phyloP scores from a whole-genome alignment of 371 early-diverging fungal genomes.

The Haplosporangium sp. region DNA sequence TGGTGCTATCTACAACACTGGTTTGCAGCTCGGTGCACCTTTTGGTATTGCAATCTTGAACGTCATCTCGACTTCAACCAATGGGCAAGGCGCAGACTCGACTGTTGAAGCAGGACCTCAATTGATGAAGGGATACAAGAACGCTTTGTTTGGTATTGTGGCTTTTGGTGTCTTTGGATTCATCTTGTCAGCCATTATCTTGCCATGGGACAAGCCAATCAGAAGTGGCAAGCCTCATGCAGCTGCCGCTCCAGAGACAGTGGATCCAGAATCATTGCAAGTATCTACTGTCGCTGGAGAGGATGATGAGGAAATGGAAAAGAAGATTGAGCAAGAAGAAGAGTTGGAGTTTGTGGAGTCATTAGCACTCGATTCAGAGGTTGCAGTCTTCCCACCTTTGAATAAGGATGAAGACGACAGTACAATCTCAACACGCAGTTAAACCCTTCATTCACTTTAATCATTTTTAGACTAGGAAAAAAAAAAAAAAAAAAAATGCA shows the following conservation, averaged over 20 bases:
- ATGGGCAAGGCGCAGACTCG: constrained; percentile 10
- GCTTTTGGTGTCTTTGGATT: constrained; percentile 38
- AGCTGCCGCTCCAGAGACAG: not conserved
- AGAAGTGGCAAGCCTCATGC: not conserved
- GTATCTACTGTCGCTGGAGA: not conserved
- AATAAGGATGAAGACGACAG: constrained; percentile 4
- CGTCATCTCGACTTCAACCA: constrained; percentile 38
- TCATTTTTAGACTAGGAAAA: not conserved
- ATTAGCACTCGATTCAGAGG: not conserved
- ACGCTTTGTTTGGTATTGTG: constrained; percentile 38
- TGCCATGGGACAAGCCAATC: constrained; percentile 45
- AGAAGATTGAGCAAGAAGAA: not conserved
- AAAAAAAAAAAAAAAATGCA: too few relatives aligned
- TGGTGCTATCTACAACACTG: constrained; percentile 47
- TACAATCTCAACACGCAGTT: constrained; percentile 8
- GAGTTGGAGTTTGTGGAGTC: not conserved
- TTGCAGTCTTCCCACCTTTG: not conserved
- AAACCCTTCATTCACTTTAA: too few relatives aligned
- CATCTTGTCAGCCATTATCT: constrained; percentile 8
- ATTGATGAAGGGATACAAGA: constrained; percentile 42
- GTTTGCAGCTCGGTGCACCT: constrained; percentile 46
- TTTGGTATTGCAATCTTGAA: constrained; percentile 49
- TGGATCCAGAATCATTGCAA: not conserved
- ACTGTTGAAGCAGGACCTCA: constrained; percentile 24
- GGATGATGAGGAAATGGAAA: not conserved